Base-by-base conservation (phyloP, 2,329 filamentous ascomycete species). In the Lizonia empirigonia region DNA sequence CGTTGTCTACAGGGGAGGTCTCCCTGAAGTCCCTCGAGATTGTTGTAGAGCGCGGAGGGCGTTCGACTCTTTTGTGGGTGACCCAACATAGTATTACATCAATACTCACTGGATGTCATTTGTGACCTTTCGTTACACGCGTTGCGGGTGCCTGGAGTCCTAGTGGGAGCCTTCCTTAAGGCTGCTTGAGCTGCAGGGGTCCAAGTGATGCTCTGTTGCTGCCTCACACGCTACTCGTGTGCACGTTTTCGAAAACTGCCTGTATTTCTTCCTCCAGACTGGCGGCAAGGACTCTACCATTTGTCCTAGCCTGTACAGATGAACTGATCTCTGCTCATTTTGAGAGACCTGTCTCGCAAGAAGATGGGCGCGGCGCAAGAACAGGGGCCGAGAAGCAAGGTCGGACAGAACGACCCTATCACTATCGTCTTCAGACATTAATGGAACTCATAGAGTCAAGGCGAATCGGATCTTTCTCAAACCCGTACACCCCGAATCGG, bases 351-450 rank as follows among this genome's bases (percentile, higher is more conserved):
- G 47, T 50, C 34, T 38, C 15, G 40, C n/a, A 23, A 33, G 26
- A 5, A 16, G 16, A 36, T 41, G 23, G 26, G 13, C 40, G 10
- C 48, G 33, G 49, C 20, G 30, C 30, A 39, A 39, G 18, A 51
- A 32, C 16, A 46, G 41, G 24, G 16, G 13, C 41, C 41, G 36
- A 46, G 30, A 36, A 30, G 16, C 8, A 34, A n/a, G n/a, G 13
- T 15, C n/a, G 38, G 47, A 44, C 15, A 19, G 18, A 13, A 15
- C 3, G n/a, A n/a, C 20, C 19, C 26, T 32, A 36, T 15, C 15
- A 24, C 12, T 20, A 24, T 26, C 15, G 27, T 40, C 29, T 16
- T 36, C 27, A 24, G 27, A 24, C 32, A 13, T n/a, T 12, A 9
- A 36, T 10, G 29, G 10, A 22, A 26, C 18, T 15, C 34, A 26